phyloP scores from a whole-genome alignment of 2,329 filamentous ascomycete species.

The Pseudopyricularia cyperi region DNA sequence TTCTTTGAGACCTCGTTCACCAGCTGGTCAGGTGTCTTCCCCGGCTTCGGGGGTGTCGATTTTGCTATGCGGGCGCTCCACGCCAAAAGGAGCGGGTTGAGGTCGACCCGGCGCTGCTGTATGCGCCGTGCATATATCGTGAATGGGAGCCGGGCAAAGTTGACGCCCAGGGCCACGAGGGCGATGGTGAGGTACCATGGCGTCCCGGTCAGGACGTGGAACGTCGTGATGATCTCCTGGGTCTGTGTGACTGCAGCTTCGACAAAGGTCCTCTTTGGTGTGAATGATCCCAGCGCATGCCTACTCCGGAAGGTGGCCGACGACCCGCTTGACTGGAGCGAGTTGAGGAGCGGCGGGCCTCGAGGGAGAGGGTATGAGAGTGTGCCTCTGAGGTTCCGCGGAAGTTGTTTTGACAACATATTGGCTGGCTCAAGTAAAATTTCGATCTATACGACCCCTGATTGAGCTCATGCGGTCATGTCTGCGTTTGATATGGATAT shows the following conservation, averaged over 20 bases:
- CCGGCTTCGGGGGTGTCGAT: conserved; percentile 5
- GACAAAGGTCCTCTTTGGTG: conserved; percentile 5
- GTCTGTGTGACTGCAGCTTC: conserved; percentile 21
- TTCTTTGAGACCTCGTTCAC: conserved; percentile 15
- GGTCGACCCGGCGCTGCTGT: conserved; percentile 14
- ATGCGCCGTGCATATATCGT: conserved; percentile 23
- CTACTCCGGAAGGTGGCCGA: background rate
- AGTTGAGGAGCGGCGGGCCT: background rate
- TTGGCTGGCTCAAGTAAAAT: background rate
- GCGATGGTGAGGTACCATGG: conserved; percentile 44
- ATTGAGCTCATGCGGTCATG: background rate
- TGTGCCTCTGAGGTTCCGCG: background rate
- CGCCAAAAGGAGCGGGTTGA: conserved; percentile 18
- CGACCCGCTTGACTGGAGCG: background rate
- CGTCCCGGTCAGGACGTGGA: conserved; percentile 27
- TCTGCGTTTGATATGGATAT: too few species aligned
- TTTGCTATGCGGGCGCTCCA: conserved; percentile 14
- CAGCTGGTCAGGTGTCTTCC: background rate
- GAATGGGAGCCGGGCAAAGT: conserved; percentile 30
- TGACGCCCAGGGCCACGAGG: conserved; percentile 27
- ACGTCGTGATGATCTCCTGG: conserved; percentile 26
- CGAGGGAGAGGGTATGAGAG: background rate
- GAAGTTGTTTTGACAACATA: background rate
- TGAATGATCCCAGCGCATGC: background rate
- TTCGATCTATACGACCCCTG: background rate